Evolutionary conservation across 768 basidiomycete species (phyloP).

Genomic region (Daedalea quercina): DNA sequence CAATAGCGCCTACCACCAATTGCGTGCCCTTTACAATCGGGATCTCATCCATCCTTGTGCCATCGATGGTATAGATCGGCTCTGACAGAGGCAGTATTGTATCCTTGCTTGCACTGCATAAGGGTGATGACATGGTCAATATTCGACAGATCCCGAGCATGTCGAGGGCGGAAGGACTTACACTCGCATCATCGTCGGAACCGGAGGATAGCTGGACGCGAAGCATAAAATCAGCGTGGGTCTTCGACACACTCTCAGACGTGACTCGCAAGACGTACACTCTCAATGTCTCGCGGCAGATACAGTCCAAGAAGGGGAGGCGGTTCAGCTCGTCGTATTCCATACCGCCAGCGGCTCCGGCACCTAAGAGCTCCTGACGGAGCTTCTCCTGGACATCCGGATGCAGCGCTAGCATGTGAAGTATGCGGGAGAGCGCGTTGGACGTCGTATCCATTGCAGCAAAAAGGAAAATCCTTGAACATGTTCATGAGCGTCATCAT

Average conservation of each 20-base stretch:
- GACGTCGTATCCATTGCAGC: conserved; percentile 42
- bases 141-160: not conserved
- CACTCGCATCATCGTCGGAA: conserved; percentile 29
- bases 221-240: not conserved
- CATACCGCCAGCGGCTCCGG: conserved; percentile 21
- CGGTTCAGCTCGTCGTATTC: conserved; percentile 32
- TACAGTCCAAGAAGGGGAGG: conserved; percentile 58
- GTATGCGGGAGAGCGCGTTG: conserved; percentile 28
- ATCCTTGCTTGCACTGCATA: conserved; percentile 29
- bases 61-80: conserved; percentile 32
- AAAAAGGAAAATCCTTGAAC: conserved; percentile 29
- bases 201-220: conserved; percentile 37
- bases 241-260: no score
- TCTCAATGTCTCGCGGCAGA: conserved; percentile 53
- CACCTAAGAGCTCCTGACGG: conserved; percentile 28
- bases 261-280: conserved; percentile 36
- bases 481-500: no score
- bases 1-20: conserved; percentile 30
- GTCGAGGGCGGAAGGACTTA: conserved; percentile 12
- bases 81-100: conserved; percentile 34
- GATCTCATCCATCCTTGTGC: conserved; percentile 29
- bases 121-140: not conserved
- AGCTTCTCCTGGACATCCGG: conserved; percentile 33
- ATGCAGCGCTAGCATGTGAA: conserved; percentile 30
- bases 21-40: conserved; percentile 33